phyloP scores from a whole-genome alignment of 208 protist species.

The Histomonas meleagridis region DNA sequence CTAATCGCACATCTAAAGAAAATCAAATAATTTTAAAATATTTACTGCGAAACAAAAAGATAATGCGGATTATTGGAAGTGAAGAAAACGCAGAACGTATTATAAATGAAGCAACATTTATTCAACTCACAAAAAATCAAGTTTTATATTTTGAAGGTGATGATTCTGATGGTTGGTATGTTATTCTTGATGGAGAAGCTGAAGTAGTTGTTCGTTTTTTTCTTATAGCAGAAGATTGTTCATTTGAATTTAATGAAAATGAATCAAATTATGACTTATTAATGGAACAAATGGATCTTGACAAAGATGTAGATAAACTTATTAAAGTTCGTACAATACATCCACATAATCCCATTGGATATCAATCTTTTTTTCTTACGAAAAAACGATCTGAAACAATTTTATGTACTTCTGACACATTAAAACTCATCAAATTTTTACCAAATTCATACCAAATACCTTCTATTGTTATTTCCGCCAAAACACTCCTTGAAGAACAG shows the following conservation, averaged over 20 bases:
- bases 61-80: neutral
- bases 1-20: neutral
- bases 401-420: neutral
- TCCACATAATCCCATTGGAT: neutral
- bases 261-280: neutral
- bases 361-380: neutral
- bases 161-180: neutral
- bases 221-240: conserved; percentile 7
- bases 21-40: neutral
- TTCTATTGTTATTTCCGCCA: neutral
- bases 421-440: neutral
- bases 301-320: neutral
- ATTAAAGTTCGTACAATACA: neutral
- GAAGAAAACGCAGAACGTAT: neutral
- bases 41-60: neutral
- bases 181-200: neutral
- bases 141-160: conserved; percentile 29
- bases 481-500: neutral
- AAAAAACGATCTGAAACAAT: neutral
- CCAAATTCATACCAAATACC: neutral
- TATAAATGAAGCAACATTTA: too few species aligned
- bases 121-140: neutral
- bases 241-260: neutral
- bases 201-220: neutral
- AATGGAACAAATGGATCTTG: neutral